A percentile compares a stretch with the other conserved stretches of the same genome.
phyloP scores from a whole-genome alignment of 169 alveolate genomes.

The Eimeria brunetti region DNA sequence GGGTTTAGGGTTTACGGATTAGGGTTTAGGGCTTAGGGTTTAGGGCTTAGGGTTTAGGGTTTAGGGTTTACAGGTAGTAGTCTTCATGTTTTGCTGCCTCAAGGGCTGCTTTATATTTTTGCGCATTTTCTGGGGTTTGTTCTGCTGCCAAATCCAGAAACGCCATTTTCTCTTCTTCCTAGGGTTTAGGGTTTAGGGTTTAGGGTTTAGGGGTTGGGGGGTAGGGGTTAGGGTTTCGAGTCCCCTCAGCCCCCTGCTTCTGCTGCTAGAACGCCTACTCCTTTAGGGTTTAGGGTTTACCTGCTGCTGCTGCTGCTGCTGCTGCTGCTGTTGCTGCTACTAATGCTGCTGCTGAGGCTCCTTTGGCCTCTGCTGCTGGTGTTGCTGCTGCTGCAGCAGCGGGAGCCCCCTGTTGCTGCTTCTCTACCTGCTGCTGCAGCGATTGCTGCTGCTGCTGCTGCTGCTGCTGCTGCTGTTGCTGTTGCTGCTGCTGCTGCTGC shows the following conservation, averaged over 20 bases:
- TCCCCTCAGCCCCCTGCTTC: no score
- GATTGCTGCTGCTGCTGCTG: background rate
- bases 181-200: no score
- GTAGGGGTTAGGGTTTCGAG: no score
- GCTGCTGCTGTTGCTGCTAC: constrained; percentile 18
- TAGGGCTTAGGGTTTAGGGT: constrained; percentile 31
- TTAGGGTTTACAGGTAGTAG: constrained; percentile 26
- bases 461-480: constrained; percentile 42
- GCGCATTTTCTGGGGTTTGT: background rate
- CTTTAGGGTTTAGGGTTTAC: background rate
- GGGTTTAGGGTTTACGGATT: background rate
- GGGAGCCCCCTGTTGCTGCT: background rate
- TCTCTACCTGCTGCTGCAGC: constrained; percentile 3
- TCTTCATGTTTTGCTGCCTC: constrained; percentile 9
- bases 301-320: background rate
- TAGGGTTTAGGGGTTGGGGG: no score
- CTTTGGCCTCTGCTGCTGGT: background rate
- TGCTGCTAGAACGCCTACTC: background rate
- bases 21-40: constrained; percentile 14
- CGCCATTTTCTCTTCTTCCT: no score
- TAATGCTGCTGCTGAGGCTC: background rate
- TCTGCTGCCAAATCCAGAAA: background rate
- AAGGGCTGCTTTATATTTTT: constrained; percentile 10
- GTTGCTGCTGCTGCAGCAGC: background rate
- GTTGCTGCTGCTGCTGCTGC: constrained; percentile 18